Percentiles rank a stretch among this genome's conserved stretches.
These are phyloP conservation scores for Pythium apleroticum DNA, from an alignment of 352 stramenopile genomes.

Conservation along the genomic window DNA sequence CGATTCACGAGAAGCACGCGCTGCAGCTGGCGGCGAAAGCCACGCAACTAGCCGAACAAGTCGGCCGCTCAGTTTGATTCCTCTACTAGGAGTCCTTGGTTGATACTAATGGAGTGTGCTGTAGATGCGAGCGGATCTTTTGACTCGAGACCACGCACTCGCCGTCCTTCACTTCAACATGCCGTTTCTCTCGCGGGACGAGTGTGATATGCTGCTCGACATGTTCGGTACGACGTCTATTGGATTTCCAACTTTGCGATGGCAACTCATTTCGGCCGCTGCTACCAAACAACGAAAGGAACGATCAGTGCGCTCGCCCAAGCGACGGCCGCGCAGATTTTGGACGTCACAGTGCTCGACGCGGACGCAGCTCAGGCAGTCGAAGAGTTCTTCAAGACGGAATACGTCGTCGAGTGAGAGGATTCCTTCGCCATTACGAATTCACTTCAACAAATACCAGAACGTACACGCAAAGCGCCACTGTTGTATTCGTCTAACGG, in stretches of 20 bases:
- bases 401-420: constrained; percentile 61
- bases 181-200: constrained; percentile 52
- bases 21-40: constrained; percentile 48
- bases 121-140: constrained; percentile 52
- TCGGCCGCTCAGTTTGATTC: too few species aligned
- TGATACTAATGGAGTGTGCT: too few species aligned
- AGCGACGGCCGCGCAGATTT: constrained; percentile 46
- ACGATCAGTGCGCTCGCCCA: constrained; percentile 50
- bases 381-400: constrained; percentile 68
- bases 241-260: too few species aligned
- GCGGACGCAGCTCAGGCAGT: constrained; percentile 55
- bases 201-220: constrained; percentile 81
- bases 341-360: constrained; percentile 67
- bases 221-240: constrained; percentile 64
- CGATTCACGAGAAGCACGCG: constrained; percentile 56
- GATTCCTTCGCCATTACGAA: too few species aligned
- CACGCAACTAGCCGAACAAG: constrained; percentile 39
- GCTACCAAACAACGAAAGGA: constrained; percentile 27
- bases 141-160: constrained; percentile 49
- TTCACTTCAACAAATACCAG: too few species aligned
- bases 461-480: background rate
- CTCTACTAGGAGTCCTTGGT: too few species aligned
- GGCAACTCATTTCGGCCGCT: too few species aligned
- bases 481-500: background rate
- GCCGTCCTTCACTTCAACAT: constrained; percentile 49